Percentiles rank a stretch among this genome's conserved stretches.
These are phyloP conservation scores for Xylaria flabelliformis DNA, from an alignment of 495 filamentous ascomycete genomes.

Conservation along the genomic window DNA sequence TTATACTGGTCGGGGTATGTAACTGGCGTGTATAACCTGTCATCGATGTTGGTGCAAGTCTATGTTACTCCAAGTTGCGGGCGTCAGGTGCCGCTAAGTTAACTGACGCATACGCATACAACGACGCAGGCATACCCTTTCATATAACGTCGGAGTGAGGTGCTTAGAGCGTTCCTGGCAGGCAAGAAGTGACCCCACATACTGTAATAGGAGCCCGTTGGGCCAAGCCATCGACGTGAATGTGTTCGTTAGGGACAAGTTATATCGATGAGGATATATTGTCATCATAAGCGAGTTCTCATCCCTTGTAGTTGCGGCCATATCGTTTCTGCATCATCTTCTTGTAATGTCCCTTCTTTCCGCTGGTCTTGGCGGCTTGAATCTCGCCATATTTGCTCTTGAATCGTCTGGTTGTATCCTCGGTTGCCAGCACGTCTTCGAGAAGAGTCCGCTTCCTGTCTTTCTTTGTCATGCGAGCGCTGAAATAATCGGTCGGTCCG, in stretches of 20 bases:
- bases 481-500: slow-evolving; percentile 88
- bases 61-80: neutral
- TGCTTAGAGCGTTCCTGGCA: neutral
- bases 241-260: neutral
- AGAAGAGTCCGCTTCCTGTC: slow-evolving; percentile 89
- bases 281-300: slow-evolving; percentile 10
- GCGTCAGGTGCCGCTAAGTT: neutral
- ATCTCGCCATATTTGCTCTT: slow-evolving; percentile 46
- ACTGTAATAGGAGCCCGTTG: neutral
- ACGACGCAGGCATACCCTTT: neutral
- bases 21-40: neutral
- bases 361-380: slow-evolving; percentile 38
- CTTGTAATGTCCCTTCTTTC: slow-evolving; percentile 43
- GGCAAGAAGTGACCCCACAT: neutral
- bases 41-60: neutral
- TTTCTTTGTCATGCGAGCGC: slow-evolving; percentile 77
- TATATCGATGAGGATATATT: neutral
- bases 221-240: neutral
- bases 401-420: slow-evolving; percentile 46
- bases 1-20: neutral
- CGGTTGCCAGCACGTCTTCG: slow-evolving; percentile 79
- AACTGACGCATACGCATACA: neutral
- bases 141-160: neutral
- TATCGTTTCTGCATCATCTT: slow-evolving; percentile 43
- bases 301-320: slow-evolving; percentile 35